Conservation (phyloP, 2,329 filamentous ascomycete genomes). For the Hypomyces rosellus region DNA sequence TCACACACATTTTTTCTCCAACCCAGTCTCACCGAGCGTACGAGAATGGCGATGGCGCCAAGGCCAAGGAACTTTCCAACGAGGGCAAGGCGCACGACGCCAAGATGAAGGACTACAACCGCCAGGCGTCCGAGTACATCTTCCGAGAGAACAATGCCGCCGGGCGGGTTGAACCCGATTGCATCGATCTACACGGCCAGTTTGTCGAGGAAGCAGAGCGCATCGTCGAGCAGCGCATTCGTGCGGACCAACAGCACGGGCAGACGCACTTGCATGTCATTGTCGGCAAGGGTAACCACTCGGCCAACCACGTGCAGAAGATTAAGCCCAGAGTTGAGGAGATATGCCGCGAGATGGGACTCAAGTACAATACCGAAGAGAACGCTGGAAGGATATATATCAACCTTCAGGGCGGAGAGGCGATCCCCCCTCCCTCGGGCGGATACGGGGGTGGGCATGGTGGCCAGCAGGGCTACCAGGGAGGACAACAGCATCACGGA, state of each 20-base stretch:
- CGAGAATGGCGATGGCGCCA: conserved; percentile 70
- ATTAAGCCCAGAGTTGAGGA: conserved; percentile 92
- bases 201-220: conserved; percentile 93
- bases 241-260: conserved; percentile 64
- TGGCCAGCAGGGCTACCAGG: conserved; percentile 26
- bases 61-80: conserved; percentile 77
- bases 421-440: conserved; percentile 40
- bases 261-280: conserved; percentile 88
- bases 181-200: conserved; percentile 90
- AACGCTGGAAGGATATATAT: conserved; percentile 88
- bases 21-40: conserved; percentile 74
- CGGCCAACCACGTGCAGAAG: conserved; percentile 74
- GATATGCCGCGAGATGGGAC: conserved; percentile 73
- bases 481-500: no score
- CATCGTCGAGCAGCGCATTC: conserved; percentile 80
- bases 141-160: conserved; percentile 89
- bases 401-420: conserved; percentile 69
- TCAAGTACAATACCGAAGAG: conserved; percentile 78
- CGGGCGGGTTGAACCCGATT: conserved; percentile 68
- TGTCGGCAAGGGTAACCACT: conserved; percentile 93
- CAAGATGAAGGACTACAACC: conserved; percentile 83
- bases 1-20: conserved; percentile 42
- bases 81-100: conserved; percentile 79
- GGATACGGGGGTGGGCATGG: conserved; percentile 27
- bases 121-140: conserved; percentile 86